Evolutionary conservation across 2,329 filamentous ascomycete genomes (phyloP).

Genomic region (Verticillium dahliae): DNA sequence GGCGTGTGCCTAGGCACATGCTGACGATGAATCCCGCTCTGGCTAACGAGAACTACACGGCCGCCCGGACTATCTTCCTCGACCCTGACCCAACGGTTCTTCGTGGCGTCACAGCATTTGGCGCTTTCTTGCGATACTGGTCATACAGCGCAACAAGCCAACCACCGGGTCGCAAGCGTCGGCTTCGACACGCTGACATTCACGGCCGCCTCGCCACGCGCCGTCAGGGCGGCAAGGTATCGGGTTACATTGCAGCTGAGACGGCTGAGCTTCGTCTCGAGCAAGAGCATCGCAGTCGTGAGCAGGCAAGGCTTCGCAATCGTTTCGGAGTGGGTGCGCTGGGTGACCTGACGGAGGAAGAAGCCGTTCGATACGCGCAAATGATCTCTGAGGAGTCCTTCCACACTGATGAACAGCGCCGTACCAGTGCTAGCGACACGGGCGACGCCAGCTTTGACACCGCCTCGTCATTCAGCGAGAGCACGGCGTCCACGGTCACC

Average conservation of each 20-base stretch:
- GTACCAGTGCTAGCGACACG: conserved; percentile 41
- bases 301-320: conserved; percentile 63
- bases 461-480: conserved; percentile 32
- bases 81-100: conserved; percentile 84
- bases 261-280: conserved; percentile 72
- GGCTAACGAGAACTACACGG: conserved; percentile 68
- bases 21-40: conserved; percentile 47
- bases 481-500: conserved; percentile 42
- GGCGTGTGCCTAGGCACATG: conserved; percentile 71
- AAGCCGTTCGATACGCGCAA: conserved; percentile 57
- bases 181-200: conserved; percentile 59
- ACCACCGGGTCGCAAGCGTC: conserved; percentile 71
- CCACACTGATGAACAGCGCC: conserved; percentile 48
- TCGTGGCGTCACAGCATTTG: conserved; percentile 80
- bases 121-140: conserved; percentile 87
- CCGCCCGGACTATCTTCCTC: conserved; percentile 75
- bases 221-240: conserved; percentile 60
- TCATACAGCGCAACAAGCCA: conserved; percentile 81
- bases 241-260: conserved; percentile 82
- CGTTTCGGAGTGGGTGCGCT: conserved; percentile 78
- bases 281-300: conserved; percentile 57
- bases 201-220: conserved; percentile 44
- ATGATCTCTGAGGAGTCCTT: conserved; percentile 60
- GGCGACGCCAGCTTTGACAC: conserved; percentile 39
- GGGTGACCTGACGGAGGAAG: conserved; percentile 58